These are phyloP conservation scores for Penicillium occitanis DNA, from an alignment of 2,329 filamentous ascomycete species.

Conservation along the genomic window DNA sequence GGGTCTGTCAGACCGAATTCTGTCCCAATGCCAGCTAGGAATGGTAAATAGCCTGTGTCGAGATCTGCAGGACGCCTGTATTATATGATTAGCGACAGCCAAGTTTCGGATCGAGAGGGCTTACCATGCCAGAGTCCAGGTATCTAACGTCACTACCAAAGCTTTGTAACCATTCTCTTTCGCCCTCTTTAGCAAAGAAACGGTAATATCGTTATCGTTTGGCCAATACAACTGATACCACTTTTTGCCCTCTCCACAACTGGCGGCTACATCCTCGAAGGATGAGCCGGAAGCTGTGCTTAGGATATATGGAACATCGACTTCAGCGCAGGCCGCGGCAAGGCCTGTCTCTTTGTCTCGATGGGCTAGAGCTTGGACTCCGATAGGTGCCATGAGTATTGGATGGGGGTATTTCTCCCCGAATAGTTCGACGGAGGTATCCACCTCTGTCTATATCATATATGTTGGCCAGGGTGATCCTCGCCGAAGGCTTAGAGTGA, in stretches of 20 bases:
- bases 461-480: background rate
- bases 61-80: constrained; percentile 61
- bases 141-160: constrained; percentile 30
- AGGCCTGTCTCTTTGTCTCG: constrained; percentile 18
- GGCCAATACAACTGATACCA: constrained; percentile 22
- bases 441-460: constrained; percentile 24
- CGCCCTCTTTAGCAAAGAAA: constrained; percentile 18
- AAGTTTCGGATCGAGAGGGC: background rate
- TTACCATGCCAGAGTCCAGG: constrained; percentile 62
- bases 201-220: constrained; percentile 18
- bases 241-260: constrained; percentile 14
- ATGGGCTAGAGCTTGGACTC: constrained; percentile 20
- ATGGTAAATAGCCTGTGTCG: constrained; percentile 56
- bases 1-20: constrained; percentile 66
- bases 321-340: constrained; percentile 15
- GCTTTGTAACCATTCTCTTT: constrained; percentile 21
- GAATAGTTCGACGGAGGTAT: constrained; percentile 21
- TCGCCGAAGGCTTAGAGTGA: background rate
- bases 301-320: constrained; percentile 19
- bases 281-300: constrained; percentile 20
- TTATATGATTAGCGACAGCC: background rate
- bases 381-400: constrained; percentile 20
- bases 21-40: constrained; percentile 59
- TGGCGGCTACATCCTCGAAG: constrained; percentile 19
- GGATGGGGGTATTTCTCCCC: constrained; percentile 21